Percentiles rank a stretch among this genome's conserved stretches.
These are phyloP conservation scores for Scedosporium minutisporum DNA, from an alignment of 2,329 filamentous ascomycete genomes.

Conservation along the genomic window DNA sequence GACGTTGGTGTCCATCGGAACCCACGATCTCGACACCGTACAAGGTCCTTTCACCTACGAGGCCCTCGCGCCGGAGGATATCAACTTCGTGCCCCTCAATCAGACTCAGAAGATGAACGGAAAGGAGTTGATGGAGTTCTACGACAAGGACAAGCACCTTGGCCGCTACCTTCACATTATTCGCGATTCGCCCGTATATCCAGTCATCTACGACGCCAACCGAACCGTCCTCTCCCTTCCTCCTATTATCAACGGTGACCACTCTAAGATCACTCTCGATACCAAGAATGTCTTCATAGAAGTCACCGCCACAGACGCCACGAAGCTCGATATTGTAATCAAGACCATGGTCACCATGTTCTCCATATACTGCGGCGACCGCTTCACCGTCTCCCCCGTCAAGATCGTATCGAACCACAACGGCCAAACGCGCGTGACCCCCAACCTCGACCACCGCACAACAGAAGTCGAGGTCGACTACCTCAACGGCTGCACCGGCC, in stretches of 20 bases:
- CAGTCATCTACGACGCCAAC: conserved; percentile 88
- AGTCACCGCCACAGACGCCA: conserved; percentile 89
- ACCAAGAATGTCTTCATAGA: conserved; percentile 96
- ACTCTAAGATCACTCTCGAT: conserved; percentile 87
- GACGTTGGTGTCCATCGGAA: conserved; percentile 93
- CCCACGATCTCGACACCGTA: conserved; percentile 89
- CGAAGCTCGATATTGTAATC: conserved; percentile 91
- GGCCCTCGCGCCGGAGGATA: conserved; percentile 80
- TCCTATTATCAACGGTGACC: conserved; percentile 94
- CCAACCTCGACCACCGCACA: conserved; percentile 65
- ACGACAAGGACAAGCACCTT: conserved; percentile 88
- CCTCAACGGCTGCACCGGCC: conserved; percentile 84
- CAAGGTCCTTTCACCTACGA: conserved; percentile 96
- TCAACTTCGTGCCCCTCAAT: conserved; percentile 84
- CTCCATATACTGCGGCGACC: conserved; percentile 77
- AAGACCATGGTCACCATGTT: conserved; percentile 98
- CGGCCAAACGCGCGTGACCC: conserved; percentile 67
- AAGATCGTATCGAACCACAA: conserved; percentile 91
- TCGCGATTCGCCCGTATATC: conserved; percentile 84
- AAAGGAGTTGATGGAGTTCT: conserved; percentile 85
- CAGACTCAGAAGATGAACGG: conserved; percentile 82
- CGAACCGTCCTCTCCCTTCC: conserved; percentile 83
- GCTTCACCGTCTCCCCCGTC: conserved; percentile 88
- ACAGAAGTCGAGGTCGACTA: conserved; percentile 83
- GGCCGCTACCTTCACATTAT: conserved; percentile 91